These are phyloP conservation scores for Scopulariopsis brevicaulis DNA, from an alignment of 2,329 filamentous ascomycete genomes.

Conservation along the genomic window DNA sequence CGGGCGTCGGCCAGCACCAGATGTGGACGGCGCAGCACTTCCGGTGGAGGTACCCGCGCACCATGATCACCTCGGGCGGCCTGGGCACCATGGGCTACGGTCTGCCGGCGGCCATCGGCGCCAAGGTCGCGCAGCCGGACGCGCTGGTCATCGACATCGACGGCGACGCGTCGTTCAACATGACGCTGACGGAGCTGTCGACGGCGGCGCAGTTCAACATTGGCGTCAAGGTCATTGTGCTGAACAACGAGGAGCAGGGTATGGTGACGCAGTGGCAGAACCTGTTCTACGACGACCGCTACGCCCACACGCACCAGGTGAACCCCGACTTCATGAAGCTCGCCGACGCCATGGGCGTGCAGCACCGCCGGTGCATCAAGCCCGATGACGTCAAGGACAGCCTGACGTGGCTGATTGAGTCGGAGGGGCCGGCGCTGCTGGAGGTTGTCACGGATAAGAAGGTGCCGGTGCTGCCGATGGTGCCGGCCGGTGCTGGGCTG, in stretches of 20 bases:
- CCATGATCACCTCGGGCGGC: conserved; percentile 94
- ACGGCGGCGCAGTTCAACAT: conserved; percentile 95
- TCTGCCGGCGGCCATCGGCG: conserved; percentile 87
- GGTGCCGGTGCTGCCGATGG: conserved; percentile 96
- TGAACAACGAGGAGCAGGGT: conserved; percentile 95
- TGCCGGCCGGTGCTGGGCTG: conserved; percentile 73
- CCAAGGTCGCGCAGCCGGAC: conserved; percentile 70
- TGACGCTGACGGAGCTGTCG: conserved; percentile 92
- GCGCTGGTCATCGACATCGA: conserved; percentile 91
- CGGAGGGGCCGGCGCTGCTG: conserved; percentile 75
- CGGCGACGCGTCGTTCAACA: conserved; percentile 97
- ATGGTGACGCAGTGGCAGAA: conserved; percentile 98
- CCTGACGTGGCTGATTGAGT: conserved; percentile 70
- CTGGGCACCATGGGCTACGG: conserved; percentile 84
- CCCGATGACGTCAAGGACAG: conserved; percentile 67
- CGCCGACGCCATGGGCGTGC: conserved; percentile 80
- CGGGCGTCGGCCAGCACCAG: conserved; percentile 93
- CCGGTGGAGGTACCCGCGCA: conserved; percentile 82
- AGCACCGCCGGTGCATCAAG: conserved; percentile 59
- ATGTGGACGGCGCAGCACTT: conserved; percentile 99
- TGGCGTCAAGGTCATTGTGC: conserved; percentile 83
- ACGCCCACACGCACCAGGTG: conserved; percentile 75
- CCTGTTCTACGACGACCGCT: conserved; percentile 86
- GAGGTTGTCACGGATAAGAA: conserved; percentile 88
- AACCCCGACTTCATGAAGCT: conserved; percentile 92